phyloP scores from a whole-genome alignment of 139 green algal species.

The Nannochloris sp. region DNA sequence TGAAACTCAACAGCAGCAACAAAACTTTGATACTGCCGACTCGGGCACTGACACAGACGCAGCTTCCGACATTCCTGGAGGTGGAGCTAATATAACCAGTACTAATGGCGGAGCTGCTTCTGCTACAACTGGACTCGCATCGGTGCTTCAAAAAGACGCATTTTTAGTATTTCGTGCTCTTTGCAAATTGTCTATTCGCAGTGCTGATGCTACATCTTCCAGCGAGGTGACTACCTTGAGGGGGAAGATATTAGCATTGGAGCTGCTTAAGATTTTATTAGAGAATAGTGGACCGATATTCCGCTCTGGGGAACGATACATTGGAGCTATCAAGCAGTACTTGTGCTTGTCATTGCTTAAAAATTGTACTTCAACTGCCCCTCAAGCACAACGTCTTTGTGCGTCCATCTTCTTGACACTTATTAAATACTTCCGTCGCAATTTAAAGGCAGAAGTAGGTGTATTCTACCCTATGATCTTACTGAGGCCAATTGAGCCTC shows the following conservation, averaged over 20 bases:
- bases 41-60: not conserved
- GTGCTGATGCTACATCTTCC: constrained; percentile 37
- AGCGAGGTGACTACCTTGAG: constrained; percentile 61
- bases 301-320: constrained; percentile 67
- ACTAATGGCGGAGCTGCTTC: not conserved
- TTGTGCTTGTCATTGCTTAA: constrained; percentile 93
- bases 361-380: constrained; percentile 67
- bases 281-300: constrained; percentile 90
- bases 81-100: no score
- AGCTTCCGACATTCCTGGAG: not conserved
- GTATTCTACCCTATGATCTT: constrained; percentile 98
- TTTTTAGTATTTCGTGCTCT: constrained; percentile 96
- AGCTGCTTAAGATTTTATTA: constrained; percentile 94
- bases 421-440: constrained; percentile 66
- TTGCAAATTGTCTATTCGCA: constrained; percentile 92
- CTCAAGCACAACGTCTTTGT: constrained; percentile 48
- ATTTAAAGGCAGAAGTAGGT: constrained; percentile 88
- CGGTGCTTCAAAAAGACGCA: constrained; percentile 77
- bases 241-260: constrained; percentile 84
- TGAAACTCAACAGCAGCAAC: not conserved
- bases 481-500: constrained; percentile 75
- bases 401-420: constrained; percentile 92
- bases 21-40: not conserved
- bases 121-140: not conserved
- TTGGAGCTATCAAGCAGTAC: constrained; percentile 86